These are phyloP conservation scores for Thelonectria blattea DNA, from an alignment of 2,329 filamentous ascomycete species.

Conservation along the genomic window DNA sequence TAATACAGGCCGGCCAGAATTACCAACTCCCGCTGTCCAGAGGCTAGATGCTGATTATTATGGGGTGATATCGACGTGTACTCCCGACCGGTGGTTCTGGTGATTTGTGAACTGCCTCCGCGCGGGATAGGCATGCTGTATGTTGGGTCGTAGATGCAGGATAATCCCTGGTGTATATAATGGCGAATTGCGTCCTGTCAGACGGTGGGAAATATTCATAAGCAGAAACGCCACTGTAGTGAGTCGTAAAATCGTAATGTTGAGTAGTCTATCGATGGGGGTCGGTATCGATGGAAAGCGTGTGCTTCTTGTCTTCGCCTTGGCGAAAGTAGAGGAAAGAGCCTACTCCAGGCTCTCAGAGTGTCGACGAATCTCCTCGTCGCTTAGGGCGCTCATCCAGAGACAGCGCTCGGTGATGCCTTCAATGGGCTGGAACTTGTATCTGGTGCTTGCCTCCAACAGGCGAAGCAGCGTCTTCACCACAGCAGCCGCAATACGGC, in stretches of 20 bases:
- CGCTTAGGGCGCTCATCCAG: slow-evolving; percentile 80
- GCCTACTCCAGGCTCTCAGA: slow-evolving; percentile 56
- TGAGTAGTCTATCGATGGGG: slow-evolving; percentile 9
- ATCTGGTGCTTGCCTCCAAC: slow-evolving; percentile 79
- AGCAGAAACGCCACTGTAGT: slow-evolving; percentile 7
- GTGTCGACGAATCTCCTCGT: slow-evolving; percentile 72
- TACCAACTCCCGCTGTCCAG: slow-evolving; percentile 37
- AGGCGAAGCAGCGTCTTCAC: slow-evolving; percentile 80
- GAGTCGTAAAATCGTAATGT: slow-evolving; percentile 21
- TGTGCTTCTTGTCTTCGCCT: slow-evolving; percentile 2
- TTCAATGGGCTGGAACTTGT: slow-evolving; percentile 75
- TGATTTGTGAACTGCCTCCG: slow-evolving; percentile 1
- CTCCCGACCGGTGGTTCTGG: slow-evolving; percentile 2
- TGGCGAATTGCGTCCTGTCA: slow-evolving; percentile 6
- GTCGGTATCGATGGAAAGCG: slow-evolving; percentile 3
- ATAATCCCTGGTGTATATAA: not conserved
- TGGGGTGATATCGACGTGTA: slow-evolving; percentile 15
- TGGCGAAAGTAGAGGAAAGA: not conserved
- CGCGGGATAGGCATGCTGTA: slow-evolving; percentile 7
- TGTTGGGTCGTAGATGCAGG: slow-evolving; percentile 8
- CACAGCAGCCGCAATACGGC: slow-evolving; percentile 75
- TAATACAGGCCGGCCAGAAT: slow-evolving; percentile 20
- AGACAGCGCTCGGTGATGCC: slow-evolving; percentile 80
- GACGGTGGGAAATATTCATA: slow-evolving; percentile 15
- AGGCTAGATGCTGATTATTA: slow-evolving; percentile 30